Evolutionary conservation across 305 asterid genomes (phyloP).

Genomic region (Fraxinus paxiana): DNA sequence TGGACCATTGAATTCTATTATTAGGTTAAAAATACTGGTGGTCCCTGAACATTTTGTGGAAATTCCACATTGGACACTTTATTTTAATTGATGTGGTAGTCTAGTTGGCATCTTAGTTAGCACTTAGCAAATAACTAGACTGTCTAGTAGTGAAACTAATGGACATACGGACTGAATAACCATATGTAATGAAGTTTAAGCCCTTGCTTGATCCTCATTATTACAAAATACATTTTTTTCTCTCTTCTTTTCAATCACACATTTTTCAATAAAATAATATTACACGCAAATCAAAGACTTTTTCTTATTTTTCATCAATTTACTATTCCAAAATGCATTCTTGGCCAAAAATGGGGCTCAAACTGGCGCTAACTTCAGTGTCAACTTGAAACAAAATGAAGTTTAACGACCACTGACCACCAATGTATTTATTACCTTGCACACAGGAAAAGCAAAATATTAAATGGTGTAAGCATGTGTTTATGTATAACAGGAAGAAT

Average conservation of each 20-base stretch:
- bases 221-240: too few species aligned
- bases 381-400: not conserved
- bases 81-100: not conserved
- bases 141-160: not conserved
- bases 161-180: not conserved
- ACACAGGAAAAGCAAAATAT: not conserved
- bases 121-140: not conserved
- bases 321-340: not conserved
- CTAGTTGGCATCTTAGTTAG: not conserved
- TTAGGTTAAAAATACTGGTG: not conserved
- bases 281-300: not conserved
- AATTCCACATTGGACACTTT: not conserved
- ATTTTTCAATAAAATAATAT: not conserved
- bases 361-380: not conserved
- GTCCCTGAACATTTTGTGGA: not conserved
- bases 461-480: not conserved
- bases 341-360: not conserved
- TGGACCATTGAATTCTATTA: not conserved
- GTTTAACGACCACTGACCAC: not conserved
- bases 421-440: not conserved
- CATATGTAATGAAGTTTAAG: not conserved
- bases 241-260: not conserved
- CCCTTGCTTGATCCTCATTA: not conserved
- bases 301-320: not conserved
- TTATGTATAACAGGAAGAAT: conserved; percentile 54